Evolutionary conservation across 805 yeast genomes (phyloP), one percentile per base, ranked within the genome.

Genomic region (Pichia cephalocereana): DNA sequence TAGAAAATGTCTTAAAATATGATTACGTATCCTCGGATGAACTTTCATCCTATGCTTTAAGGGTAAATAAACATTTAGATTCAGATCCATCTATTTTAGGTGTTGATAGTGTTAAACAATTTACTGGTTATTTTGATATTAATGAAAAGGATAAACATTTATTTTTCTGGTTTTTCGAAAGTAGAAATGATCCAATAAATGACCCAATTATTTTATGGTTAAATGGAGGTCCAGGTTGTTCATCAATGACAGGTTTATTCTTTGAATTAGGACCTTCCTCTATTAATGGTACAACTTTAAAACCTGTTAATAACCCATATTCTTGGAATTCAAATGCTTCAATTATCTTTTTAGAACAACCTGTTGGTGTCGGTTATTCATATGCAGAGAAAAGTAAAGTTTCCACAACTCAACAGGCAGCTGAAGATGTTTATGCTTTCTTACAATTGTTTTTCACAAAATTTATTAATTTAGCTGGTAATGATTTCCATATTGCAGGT

Each of bases 141-240:
- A 53, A 57, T 23, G 57, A 55, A 23, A 52, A 57, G 19, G 96
- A 87, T 62, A 88, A 88, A 69, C 96, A 88, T 68, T 82, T 87
- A 63, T 87, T 86, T 70, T 68, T 63, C 44, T 68, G 93, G 90
- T 83, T 82, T 61, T 89, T 88, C 59, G 96, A 88, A 67, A 82
- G 91, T 51, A 79, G 95, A 72, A 83, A 83, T 63, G 90, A 86
- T 65, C 96, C 96, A n/a, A 69, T 69, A 54, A 85, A 74, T 51
- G 96, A 87, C 66, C 96, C 96, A 1, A 72, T 87, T 39, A 76
- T 89, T 45, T 72, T 91, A 56, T 89, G 96, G 96, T 74, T 88
- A 62, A 88, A 88, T 62, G 96, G 96, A 57, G 96, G 96, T 17
- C 96, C 96, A 41, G 96, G 96, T 5, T 88, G 96, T 68, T 85